Base-by-base conservation (phyloP, 192 early-diverging fungal genomes). In the Coemansia sp. region DNA sequence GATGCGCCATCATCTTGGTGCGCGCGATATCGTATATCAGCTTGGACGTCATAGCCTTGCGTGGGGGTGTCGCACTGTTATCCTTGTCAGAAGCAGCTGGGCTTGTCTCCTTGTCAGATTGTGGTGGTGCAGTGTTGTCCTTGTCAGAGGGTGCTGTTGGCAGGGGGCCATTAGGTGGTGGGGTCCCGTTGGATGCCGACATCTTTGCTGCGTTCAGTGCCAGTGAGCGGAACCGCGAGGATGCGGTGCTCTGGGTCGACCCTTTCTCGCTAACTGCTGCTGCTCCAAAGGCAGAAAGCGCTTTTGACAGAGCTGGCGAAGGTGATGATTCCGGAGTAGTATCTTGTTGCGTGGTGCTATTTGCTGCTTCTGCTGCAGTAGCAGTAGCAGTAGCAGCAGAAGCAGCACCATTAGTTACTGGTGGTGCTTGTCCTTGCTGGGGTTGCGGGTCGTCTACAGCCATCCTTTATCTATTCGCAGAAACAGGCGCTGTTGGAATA, bases 21-120 rank as follows among this genome's bases (percentile, higher is more conserved):
- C 66, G 65, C 18, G 78, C 78, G 58, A 81, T 81, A 51, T 81
- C 70, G 67, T 81, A 81, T 29, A 81, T 65, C 34, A 66, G 48
- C 63, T 81, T 81, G 37, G 72, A 69, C 58, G 63, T 67, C 56
- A 73, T 55, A 30, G 40, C 55, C 2, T n/a, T 66, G 37, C 51
- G 23, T 21, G 66, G 40, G 7, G 67, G 61, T 26, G 42, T 37
- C 20, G 51, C 40, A 4, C 16, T 31, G 18, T 21, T 46, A 25
- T 52, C 56, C 20, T 37, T 67, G 65, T 26, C 45, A n/a, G 35
- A 35, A 57, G 30, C 35, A 28, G 71, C 25, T 10, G 43, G 34
- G 18, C 55, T 25, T 25, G 58, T 33, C 8, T 51, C 25, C 25
- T 51, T 26, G 20, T 21, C 48, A 6, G 43, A 46, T 46, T 15